Percentiles rank a stretch among this genome's conserved stretches.
These are phyloP conservation scores for Cercospora zeina DNA, from an alignment of 2,329 filamentous ascomycete genomes.

Conservation along the genomic window DNA sequence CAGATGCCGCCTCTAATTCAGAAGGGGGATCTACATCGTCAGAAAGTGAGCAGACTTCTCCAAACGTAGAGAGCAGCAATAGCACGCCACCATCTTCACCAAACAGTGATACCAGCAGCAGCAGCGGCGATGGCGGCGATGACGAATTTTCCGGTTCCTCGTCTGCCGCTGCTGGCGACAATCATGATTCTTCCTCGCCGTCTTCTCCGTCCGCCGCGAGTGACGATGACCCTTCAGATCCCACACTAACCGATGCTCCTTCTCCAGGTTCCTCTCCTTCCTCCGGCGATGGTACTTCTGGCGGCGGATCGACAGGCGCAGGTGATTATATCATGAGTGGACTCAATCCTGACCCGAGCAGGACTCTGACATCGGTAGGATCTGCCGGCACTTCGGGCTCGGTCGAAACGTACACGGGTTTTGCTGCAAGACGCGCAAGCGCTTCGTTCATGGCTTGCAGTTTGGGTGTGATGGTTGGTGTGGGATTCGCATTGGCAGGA, in stretches of 20 bases:
- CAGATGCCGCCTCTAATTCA: background rate
- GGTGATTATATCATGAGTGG: conserved; percentile 10
- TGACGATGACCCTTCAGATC: background rate
- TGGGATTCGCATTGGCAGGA: background rate
- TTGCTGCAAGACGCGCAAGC: background rate
- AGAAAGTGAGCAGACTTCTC: conserved; percentile 3
- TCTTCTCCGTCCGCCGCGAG: background rate
- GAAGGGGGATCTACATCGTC: background rate
- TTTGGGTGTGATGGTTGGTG: background rate
- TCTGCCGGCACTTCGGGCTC: conserved; percentile 20
- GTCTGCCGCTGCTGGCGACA: background rate
- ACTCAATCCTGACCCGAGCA: conserved; percentile 1
- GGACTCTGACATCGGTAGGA: conserved; percentile 6
- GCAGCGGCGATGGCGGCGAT: background rate
- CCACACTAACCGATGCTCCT: background rate
- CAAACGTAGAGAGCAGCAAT: background rate
- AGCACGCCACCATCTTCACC: background rate
- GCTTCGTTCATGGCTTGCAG: background rate
- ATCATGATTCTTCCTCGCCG: background rate
- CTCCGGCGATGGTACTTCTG: background rate
- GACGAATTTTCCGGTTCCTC: background rate
- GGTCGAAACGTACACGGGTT: conserved; percentile 6
- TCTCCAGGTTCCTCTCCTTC: background rate
- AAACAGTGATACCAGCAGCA: background rate
- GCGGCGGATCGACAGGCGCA: background rate